These are phyloP conservation scores for Colletotrichum melonis DNA, from an alignment of 2,329 filamentous ascomycete species.

Conservation along the genomic window DNA sequence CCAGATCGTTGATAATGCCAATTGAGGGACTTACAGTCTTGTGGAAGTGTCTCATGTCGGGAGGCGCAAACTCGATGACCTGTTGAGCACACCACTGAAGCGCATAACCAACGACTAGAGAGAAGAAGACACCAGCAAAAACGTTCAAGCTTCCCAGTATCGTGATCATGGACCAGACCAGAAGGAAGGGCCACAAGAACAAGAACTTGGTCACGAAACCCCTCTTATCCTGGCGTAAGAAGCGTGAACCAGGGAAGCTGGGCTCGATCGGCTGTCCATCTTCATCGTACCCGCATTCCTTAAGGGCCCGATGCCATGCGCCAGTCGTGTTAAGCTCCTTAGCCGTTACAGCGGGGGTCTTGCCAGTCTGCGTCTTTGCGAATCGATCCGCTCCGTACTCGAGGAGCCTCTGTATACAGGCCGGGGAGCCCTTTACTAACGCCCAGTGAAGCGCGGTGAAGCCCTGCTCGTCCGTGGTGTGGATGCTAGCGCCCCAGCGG, in stretches of 20 bases:
- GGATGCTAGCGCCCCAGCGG: conserved; percentile 94
- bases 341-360: conserved; percentile 88
- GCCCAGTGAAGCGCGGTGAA: conserved; percentile 98
- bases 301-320: conserved; percentile 85
- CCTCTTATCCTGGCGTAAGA: conserved; percentile 80
- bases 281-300: conserved; percentile 85
- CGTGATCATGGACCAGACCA: conserved; percentile 77
- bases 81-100: conserved; percentile 84
- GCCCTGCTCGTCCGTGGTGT: conserved; percentile 89
- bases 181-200: conserved; percentile 87
- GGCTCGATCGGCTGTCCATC: conserved; percentile 78
- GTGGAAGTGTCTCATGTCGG: conserved; percentile 90
- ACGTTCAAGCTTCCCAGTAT: conserved; percentile 80
- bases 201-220: conserved; percentile 86
- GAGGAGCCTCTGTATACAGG: conserved; percentile 91
- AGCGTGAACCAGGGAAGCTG: conserved; percentile 78
- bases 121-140: conserved; percentile 79
- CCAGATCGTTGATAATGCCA: conserved; percentile 25
- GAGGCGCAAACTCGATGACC: conserved; percentile 83
- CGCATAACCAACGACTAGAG: conserved; percentile 72
- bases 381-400: conserved; percentile 97
- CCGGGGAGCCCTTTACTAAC: conserved; percentile 89
- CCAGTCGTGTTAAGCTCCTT: conserved; percentile 88
- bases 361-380: conserved; percentile 87
- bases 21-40: conserved; percentile 74